Percentiles rank a stretch among this genome's conserved stretches.
Conservation (phyloP, 1,139 yeast species). For the Chernovozyma aurita region DNA sequence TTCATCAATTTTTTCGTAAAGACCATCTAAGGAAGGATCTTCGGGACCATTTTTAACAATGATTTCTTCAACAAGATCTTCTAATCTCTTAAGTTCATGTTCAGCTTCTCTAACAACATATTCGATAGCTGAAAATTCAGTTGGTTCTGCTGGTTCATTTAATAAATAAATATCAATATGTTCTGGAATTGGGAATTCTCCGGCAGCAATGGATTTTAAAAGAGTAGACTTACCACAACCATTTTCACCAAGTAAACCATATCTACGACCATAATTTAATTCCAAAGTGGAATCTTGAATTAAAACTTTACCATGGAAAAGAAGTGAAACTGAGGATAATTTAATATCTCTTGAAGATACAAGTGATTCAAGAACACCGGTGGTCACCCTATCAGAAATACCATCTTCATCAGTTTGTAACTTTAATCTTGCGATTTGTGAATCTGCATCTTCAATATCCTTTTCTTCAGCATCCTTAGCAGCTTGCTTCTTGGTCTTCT, state of each 20-base stretch:
- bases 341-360: constrained; percentile 92
- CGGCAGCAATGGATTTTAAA: constrained; percentile 85
- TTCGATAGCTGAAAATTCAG: constrained; percentile 88
- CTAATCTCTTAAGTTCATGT: constrained; percentile 83
- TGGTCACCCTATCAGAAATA: constrained; percentile 92
- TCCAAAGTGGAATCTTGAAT: constrained; percentile 89
- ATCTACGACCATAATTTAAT: constrained; percentile 93
- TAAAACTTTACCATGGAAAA: constrained; percentile 96
- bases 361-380: constrained; percentile 92
- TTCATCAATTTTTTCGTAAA: constrained; percentile 92
- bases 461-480: constrained; percentile 56
- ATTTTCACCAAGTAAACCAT: constrained; percentile 96
- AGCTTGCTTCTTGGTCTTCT: constrained; percentile 52
- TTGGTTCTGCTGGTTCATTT: constrained; percentile 96
- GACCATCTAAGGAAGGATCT: constrained; percentile 74
- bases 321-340: constrained; percentile 80
- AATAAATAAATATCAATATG: constrained; percentile 85
- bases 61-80: constrained; percentile 84
- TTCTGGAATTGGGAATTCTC: constrained; percentile 95
- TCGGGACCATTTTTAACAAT: constrained; percentile 94
- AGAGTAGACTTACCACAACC: constrained; percentile 99
- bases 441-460: constrained; percentile 61
- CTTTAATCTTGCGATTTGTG: constrained; percentile 80
- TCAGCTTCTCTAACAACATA: constrained; percentile 98
- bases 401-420: constrained; percentile 93